Base-by-base conservation (phyloP, 495 filamentous ascomycete genomes). In the Sordaria brevicollis region DNA sequence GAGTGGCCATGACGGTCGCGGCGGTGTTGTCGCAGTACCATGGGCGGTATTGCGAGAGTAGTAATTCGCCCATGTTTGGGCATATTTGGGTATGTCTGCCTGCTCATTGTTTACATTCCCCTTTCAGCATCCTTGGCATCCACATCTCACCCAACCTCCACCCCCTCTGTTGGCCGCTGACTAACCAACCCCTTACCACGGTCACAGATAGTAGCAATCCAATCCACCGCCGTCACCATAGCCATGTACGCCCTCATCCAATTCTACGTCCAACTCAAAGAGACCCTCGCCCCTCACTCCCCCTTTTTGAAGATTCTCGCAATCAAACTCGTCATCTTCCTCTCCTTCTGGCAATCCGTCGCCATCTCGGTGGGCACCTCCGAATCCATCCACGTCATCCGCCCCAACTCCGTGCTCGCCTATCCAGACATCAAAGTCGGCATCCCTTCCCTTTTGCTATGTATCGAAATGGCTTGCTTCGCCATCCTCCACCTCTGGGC, bases 231-330 rank as follows among this genome's bases (percentile, higher is more conserved):
- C 9, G 93, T 97, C 33, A 85, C 90, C 9, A 87, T 97, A 68
- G 94, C 94, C 65, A 97, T 97, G 92, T 96, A 92, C 82, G 93
- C 90, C 76, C 75, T 97, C 68, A 91, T 97, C 72, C 92, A 96
- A 71, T 97, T 96, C 79, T 97, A 96, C 75, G 73, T 91, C 62
- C 92, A 96, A 74, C 80, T 94, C 3, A 67, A 67, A 57, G 65
- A 70, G 43, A 88, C 86, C 69, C 78, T 97, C 29, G 84, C 84
- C n/a, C 82, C 89, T 35, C 85, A 96, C 71, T 81, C 80, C 19
- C 92, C 93, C 2, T 92, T 96, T 70, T 79, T 96, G 68, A 97
- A 97, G 76, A 86, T 97, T 9, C 71, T 93, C 4, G 91, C 92
- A 69, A 96, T 97, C 76, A 97, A 97, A 75, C 86, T 97, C 39